phyloP scores from a whole-genome alignment of 2,329 filamentous ascomycete species.

The Colletotrichum tropicale region DNA sequence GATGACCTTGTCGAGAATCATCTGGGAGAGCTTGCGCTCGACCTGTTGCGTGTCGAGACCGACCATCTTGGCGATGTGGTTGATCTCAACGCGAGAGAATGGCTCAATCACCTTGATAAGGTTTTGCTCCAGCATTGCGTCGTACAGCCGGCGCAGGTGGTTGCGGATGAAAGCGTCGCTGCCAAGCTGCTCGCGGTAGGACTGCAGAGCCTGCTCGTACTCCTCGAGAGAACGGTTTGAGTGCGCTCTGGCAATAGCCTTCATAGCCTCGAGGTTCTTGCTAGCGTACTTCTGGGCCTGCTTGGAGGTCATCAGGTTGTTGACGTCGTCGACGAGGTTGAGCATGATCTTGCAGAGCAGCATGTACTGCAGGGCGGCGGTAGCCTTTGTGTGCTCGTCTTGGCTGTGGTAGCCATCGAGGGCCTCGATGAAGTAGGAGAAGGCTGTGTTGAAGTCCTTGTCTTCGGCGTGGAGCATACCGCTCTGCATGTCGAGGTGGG shows the following conservation, averaged over 20 bases:
- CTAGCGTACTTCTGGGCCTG: constrained; percentile 96
- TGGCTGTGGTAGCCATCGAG: constrained; percentile 95
- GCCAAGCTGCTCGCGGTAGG: constrained; percentile 92
- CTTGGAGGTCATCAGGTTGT: constrained; percentile 92
- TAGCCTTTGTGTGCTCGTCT: constrained; percentile 87
- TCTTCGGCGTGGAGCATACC: constrained; percentile 99
- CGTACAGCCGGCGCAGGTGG: constrained; percentile 93
- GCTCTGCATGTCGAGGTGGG: constrained; percentile 97
- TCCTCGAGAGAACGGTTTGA: constrained; percentile 95
- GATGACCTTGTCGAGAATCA: constrained; percentile 99
- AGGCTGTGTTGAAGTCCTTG: constrained; percentile 98
- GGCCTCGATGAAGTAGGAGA: constrained; percentile 98
- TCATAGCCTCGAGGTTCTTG: constrained; percentile 97
- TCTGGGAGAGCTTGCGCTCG: constrained; percentile 97
- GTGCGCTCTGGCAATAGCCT: constrained; percentile 95
- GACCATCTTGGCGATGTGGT: constrained; percentile 97
- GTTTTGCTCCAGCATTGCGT: constrained; percentile 99
- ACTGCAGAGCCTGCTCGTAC: constrained; percentile 89
- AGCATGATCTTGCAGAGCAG: constrained; percentile 99
- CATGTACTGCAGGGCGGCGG: constrained; percentile 99
- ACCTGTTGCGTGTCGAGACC: constrained; percentile 95
- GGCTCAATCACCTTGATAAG: constrained; percentile 99
- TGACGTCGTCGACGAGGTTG: constrained; percentile 95
- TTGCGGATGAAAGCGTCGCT: constrained; percentile 96
- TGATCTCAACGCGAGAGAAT: constrained; percentile 95